Percentiles rank a stretch among this genome's conserved stretches.
phyloP scores from a whole-genome alignment of 805 yeast species.

The Saccharomycopsis malanga region DNA sequence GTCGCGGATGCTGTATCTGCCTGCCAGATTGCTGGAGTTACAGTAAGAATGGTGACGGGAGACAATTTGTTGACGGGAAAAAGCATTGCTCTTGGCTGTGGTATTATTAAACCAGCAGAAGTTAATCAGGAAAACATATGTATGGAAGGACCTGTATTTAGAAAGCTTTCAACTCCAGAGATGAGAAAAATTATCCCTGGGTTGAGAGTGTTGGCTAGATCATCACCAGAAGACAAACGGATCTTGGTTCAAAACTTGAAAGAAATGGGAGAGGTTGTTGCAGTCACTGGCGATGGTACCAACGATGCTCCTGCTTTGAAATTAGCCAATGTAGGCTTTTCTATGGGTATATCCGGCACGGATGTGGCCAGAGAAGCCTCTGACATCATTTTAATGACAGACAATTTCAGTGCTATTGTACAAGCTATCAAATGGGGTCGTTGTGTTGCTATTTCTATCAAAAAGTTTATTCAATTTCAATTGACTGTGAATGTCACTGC shows the following conservation, averaged over 20 bases:
- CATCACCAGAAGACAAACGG: constrained; percentile 93
- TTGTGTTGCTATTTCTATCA: constrained; percentile 89
- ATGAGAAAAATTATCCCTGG: constrained; percentile 59
- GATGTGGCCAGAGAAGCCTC: constrained; percentile 99
- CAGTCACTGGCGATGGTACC: constrained; percentile 99
- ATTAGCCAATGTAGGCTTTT: constrained; percentile 94
- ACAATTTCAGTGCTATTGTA: constrained; percentile 90
- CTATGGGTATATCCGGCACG: constrained; percentile 98
- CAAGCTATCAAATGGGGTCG: constrained; percentile 99
- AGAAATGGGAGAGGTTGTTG: constrained; percentile 84
- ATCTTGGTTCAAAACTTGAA: constrained; percentile 76
- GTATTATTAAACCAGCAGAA: constrained; percentile 54
- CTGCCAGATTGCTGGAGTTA: constrained; percentile 87
- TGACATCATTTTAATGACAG: constrained; percentile 86
- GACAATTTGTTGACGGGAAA: constrained; percentile 88
- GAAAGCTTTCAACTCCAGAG: constrained; percentile 54
- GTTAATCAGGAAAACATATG: constrained; percentile 48
- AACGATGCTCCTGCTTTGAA: constrained; percentile 98
- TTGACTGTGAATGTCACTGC: constrained; percentile 95
- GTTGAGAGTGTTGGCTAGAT: constrained; percentile 81
- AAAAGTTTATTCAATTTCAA: constrained; percentile 94
- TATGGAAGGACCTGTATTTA: constrained; percentile 91
- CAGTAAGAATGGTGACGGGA: constrained; percentile 97
- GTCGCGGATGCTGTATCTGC: constrained; percentile 82
- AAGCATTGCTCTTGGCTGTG: constrained; percentile 84